Evolutionary conservation across 2,329 filamentous ascomycete genomes (phyloP), one percentile per base, ranked within the genome.

Genomic region (Penicillium sp.): DNA sequence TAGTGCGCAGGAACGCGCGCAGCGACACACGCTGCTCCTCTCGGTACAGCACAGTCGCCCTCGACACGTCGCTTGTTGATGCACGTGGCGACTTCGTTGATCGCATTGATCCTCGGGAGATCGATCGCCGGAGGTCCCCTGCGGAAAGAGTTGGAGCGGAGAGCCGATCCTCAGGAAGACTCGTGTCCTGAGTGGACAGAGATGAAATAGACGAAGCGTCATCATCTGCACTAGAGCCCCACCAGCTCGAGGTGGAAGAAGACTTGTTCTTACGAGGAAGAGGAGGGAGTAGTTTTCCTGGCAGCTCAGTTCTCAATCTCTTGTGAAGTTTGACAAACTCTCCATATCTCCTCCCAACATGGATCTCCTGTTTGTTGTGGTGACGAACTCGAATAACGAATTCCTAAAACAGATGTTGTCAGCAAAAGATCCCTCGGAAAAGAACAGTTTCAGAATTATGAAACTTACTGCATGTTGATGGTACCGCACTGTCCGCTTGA

Each of bases 221-320:
- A 60, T 91, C 89, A 62, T 86, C 84, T 48, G 77, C 78, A 33
- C 41, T 16, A 29, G 81, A 82, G 23, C 82, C 83, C 40, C 87
- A 75, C 23, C 89, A 71, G 27, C 79, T 80, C 1, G 84, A 81
- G 7, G 89, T 79, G 2, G 87, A 87, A 62, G 87, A 87, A 62
- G 87, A 87, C 75, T 93, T 96, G 75, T 97, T 97, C 83, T 97
- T 97, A 71, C 88, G 88, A 0, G 94, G 94, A 49, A 97, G 78
- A 1, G 91, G 85, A 11, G 92, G 90, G 3, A 99, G 81, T 6
- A 96, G 84, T 68, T 95, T 96, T 19, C 94, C 94, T 0, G 94
- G 94, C 53, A 97, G 81, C 75, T 99, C 94, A 13, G 87, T 85
- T 36, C 90, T 87, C 59, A 99, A 75, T 62, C 84, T 84, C 74